These are phyloP conservation scores for Acanthamoeba lenticulata DNA, from an alignment of 208 protist species.

Conservation along the genomic window DNA sequence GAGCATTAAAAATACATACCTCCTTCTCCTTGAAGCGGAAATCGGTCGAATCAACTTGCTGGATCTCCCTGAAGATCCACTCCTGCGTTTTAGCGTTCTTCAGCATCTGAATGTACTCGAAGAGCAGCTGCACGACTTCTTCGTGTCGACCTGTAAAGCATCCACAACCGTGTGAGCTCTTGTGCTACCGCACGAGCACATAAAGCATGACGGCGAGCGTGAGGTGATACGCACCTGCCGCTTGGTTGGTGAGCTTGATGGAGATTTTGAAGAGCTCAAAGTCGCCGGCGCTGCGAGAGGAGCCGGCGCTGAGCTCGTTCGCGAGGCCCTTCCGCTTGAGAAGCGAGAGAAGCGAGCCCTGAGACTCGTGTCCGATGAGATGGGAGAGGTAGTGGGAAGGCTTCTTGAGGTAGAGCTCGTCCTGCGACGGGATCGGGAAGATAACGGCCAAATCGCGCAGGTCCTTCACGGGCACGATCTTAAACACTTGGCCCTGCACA, in stretches of 20 bases:
- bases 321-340: constrained; percentile 87
- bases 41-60: constrained; percentile 16
- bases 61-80: constrained; percentile 74
- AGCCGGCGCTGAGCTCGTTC: constrained; percentile 87
- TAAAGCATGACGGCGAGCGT: too few species aligned
- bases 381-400: constrained; percentile 90
- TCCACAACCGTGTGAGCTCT: too few species aligned
- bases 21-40: constrained; percentile 77
- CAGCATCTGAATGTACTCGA: constrained; percentile 75
- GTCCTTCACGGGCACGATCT: constrained; percentile 85
- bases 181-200: too few species aligned
- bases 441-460: constrained; percentile 81
- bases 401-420: constrained; percentile 82
- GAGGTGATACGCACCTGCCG: neutral
- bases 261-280: constrained; percentile 72
- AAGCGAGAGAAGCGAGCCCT: constrained; percentile 90
- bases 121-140: constrained; percentile 69
- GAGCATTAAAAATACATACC: too few species aligned
- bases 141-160: constrained; percentile 66
- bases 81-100: constrained; percentile 63
- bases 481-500: constrained; percentile 70
- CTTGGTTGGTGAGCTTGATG: constrained; percentile 73
- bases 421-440: constrained; percentile 84
- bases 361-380: constrained; percentile 94
- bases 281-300: constrained; percentile 81